Percentiles rank a stretch among this genome's conserved stretches.
Conservation (phyloP, 441 rosid genomes). For the Populus tomentosa region DNA sequence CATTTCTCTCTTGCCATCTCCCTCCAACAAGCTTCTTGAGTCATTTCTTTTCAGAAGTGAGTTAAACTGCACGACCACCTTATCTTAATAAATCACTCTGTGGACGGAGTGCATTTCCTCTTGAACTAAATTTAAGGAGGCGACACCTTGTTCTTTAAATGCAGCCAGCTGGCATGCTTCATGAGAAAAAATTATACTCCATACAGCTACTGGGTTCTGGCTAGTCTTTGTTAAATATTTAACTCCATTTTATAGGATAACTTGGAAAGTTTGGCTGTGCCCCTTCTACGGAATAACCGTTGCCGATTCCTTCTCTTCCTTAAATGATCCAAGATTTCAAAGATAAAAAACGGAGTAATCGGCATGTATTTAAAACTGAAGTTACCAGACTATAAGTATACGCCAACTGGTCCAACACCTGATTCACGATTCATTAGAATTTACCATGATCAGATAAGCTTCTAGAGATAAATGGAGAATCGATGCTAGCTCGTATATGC, state of each 20-base stretch:
- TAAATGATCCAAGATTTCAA: too few relatives aligned
- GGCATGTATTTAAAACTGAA: not conserved
- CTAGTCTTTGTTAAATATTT: slow-evolving; percentile 6
- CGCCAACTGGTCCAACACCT: slow-evolving; percentile 1
- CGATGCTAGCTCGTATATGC: not conserved
- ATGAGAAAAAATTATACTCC: not conserved
- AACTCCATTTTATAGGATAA: not conserved
- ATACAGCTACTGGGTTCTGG: not conserved
- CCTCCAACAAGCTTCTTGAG: not conserved
- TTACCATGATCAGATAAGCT: not conserved
- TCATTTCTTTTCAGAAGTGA: not conserved
- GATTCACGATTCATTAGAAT: not conserved
- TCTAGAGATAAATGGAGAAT: not conserved
- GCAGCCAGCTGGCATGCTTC: not conserved
- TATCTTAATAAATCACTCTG: not conserved
- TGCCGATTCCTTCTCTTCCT: not conserved
- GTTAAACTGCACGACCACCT: not conserved
- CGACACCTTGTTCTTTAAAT: slow-evolving; percentile 6
- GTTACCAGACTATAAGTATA: not conserved
- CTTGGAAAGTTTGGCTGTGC: not conserved
- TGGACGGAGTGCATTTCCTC: not conserved
- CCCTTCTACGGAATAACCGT: not conserved
- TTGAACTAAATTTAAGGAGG: not conserved
- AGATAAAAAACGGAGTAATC: not conserved
- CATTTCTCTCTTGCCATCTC: not conserved